Conservation (phyloP, 73 alveolate genomes). For the Effrenium voratum region DNA sequence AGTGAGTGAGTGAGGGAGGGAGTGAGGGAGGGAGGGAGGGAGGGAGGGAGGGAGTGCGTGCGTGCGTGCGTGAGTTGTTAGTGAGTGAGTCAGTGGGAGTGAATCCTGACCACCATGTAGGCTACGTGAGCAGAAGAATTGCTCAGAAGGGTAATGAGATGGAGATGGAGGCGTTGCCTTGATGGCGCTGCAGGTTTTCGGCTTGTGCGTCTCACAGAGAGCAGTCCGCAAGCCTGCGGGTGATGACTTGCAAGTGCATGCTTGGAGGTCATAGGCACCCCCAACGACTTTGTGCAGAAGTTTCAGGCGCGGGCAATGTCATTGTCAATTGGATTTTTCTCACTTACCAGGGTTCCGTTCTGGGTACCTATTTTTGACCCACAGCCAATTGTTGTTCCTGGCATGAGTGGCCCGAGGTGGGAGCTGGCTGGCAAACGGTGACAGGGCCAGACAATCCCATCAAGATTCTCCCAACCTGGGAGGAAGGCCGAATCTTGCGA, state of each 20-base stretch:
- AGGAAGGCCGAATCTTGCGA: neutral
- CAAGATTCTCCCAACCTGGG: conserved; percentile 23
- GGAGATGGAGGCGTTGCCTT: conserved; percentile 32
- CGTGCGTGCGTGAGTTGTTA: neutral
- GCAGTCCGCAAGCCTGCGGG: neutral
- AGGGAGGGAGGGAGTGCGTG: neutral
- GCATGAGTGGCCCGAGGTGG: neutral
- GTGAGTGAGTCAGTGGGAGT: neutral
- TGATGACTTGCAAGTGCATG: neutral
- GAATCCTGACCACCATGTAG: neutral
- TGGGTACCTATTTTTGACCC: neutral
- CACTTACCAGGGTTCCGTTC: too few relatives aligned
- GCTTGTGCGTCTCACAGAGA: too few relatives aligned
- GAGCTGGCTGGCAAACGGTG: conserved; percentile 56
- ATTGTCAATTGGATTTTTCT: neutral
- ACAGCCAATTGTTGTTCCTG: neutral
- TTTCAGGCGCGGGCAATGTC: neutral
- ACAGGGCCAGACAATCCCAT: conserved; percentile 30
- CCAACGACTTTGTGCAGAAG: conserved; percentile 48
- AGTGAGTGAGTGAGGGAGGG: neutral
- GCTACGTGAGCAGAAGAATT: conserved; percentile 73
- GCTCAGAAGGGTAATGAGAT: conserved; percentile 24
- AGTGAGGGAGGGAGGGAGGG: neutral
- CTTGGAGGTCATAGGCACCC: conserved; percentile 58
- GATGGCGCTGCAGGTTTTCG: neutral